phyloP scores from a whole-genome alignment of 768 basidiomycete genomes.

The Panaeolus papilionaceus region DNA sequence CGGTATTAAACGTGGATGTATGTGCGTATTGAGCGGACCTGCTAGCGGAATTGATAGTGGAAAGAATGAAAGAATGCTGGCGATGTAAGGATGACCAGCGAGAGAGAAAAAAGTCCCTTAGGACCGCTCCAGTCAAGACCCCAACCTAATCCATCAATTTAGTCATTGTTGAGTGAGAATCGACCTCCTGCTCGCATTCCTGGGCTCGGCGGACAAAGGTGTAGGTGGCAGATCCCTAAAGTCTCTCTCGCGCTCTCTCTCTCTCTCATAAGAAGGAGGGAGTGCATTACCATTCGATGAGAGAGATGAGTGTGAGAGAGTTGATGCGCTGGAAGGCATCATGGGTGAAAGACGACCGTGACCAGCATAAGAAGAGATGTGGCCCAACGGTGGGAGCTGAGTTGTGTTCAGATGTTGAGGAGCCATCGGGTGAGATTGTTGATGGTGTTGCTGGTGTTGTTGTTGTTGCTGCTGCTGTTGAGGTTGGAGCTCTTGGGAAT shows the following conservation, averaged over 20 bases:
- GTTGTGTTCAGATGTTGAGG: conserved; percentile 32
- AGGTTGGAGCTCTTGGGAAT: conserved; percentile 30
- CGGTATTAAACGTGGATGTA: conserved; percentile 5
- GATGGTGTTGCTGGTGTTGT: conserved; percentile 24
- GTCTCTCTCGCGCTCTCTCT: conserved; percentile 55
- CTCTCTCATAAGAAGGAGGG: conserved; percentile 59
- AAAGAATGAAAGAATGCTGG: not conserved
- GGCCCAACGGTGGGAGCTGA: conserved; percentile 43
- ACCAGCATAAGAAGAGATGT: conserved; percentile 39
- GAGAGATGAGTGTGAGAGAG: conserved; percentile 46
- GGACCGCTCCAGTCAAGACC: not conserved
- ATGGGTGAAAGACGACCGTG: conserved; percentile 49
- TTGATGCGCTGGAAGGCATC: conserved; percentile 38
- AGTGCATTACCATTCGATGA: conserved; percentile 33
- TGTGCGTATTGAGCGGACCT: conserved; percentile 4
- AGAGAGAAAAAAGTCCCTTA: not conserved
- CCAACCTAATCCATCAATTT: not conserved
- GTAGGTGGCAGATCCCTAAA: conserved; percentile 27
- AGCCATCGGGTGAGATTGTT: conserved; percentile 9
- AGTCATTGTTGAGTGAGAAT: conserved; percentile 17
- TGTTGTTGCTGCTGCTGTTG: conserved; percentile 22
- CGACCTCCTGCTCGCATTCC: conserved; percentile 12
- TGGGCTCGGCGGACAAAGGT: conserved; percentile 18
- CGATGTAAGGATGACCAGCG: not conserved
- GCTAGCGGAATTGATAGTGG: not conserved